Base-by-base conservation (phyloP, 257 asterid genomes). In the Primulina eburnea region DNA sequence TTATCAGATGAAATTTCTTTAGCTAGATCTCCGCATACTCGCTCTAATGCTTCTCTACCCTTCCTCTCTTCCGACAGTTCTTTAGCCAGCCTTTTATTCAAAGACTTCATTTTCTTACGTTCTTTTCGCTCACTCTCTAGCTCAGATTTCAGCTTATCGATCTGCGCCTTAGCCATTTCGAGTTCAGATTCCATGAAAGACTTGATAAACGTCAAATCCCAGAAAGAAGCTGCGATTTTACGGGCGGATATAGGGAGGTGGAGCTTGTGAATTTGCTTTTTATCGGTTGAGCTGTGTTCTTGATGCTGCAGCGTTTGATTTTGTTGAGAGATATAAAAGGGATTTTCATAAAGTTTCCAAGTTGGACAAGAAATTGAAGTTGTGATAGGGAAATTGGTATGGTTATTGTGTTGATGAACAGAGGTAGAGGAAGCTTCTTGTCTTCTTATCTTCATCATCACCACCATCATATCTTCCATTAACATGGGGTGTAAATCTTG, bases 311-410 rank as follows among this genome's bases (percentile, higher is more conserved):
- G n/a, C 4, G 18, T 66, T 4, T 43, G 61, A 34, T 65, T 74
- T 0, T 79, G 78, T 53, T 63, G 82, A 37, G 81, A 75, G 32
- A 60, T 82, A 55, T 81, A 92, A 62, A 79, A 92, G 34, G 98
- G 97, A 56, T 90, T 92, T 71, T 92, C 95, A 75, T 92, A 92
- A 32, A 92, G 67, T 70, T 92, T 89, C 96, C 96, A 90, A 75
- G 89, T 74, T 64, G 97, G 92, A 77, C 60, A 69, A 56, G 65
- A 61, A 18, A 57, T 7, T 57, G 78, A 55, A 43, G 73, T 70
- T 73, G 63, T 69, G 56, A 69, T 73, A 65, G 86, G 82, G 69
- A 74, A 75, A 47, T 62, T 74, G 28, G 77, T 62, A 72, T 73
- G 62, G 24, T 74, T 43, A 24, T 74, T 62, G 37, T 71, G 40